phyloP scores from a whole-genome alignment of 768 basidiomycete species.

The Strobilomyces dryophilus region DNA sequence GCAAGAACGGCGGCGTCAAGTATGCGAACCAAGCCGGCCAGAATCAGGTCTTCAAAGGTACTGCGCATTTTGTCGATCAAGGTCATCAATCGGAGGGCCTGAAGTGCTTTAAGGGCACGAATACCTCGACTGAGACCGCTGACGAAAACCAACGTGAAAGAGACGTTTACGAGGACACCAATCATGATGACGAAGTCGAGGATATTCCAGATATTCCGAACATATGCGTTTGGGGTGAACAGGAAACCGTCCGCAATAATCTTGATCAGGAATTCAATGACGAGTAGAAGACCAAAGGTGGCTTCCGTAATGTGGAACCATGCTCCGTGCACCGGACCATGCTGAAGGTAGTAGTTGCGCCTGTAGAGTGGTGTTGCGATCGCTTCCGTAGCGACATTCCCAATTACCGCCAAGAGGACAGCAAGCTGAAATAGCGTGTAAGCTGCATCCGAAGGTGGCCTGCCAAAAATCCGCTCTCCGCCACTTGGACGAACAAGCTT shows the following conservation, averaged over 20 bases:
- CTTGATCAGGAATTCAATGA: slow-evolving; percentile 87
- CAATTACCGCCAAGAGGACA: slow-evolving; percentile 72
- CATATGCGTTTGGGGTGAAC: slow-evolving; percentile 88
- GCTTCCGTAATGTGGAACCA: slow-evolving; percentile 90
- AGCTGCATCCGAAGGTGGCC: slow-evolving; percentile 55
- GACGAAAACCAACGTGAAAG: slow-evolving; percentile 66
- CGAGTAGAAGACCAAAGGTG: slow-evolving; percentile 62
- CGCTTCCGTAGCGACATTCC: slow-evolving; percentile 75
- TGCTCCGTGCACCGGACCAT: slow-evolving; percentile 60
- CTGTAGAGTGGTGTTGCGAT: slow-evolving; percentile 85
- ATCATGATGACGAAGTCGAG: slow-evolving; percentile 83
- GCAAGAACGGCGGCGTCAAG: slow-evolving; percentile 88
- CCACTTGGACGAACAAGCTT: slow-evolving; percentile 75
- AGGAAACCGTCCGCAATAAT: slow-evolving; percentile 88
- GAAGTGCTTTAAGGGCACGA: slow-evolving; percentile 80
- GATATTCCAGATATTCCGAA: slow-evolving; percentile 89
- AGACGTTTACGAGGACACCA: slow-evolving; percentile 71
- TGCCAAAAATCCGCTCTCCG: slow-evolving; percentile 87
- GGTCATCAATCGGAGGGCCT: slow-evolving; percentile 87
- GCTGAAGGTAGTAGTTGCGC: slow-evolving; percentile 54
- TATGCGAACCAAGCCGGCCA: slow-evolving; percentile 81
- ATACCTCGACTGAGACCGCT: slow-evolving; percentile 80
- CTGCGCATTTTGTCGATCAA: slow-evolving; percentile 81
- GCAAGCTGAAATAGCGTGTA: slow-evolving; percentile 72
- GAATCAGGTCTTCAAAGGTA: slow-evolving; percentile 83